phyloP scores from a whole-genome alignment of 805 yeast species.

The Cyberlindnera mrakii region DNA sequence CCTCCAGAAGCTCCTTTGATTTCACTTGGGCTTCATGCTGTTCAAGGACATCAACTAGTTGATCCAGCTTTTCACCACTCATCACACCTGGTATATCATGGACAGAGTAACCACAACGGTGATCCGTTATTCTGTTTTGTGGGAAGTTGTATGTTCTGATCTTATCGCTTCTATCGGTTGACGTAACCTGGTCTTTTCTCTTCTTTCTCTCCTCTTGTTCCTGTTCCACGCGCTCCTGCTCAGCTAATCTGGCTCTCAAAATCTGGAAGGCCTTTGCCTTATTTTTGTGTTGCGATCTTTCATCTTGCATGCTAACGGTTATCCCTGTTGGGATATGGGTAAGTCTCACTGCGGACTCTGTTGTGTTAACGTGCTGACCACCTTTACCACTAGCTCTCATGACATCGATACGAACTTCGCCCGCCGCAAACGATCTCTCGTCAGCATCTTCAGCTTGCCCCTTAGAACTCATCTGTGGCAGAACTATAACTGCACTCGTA shows the following conservation, averaged over 20 bases:
- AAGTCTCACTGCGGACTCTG: conserved; percentile 92
- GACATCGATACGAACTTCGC: conserved; percentile 89
- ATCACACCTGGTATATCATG: conserved; percentile 68
- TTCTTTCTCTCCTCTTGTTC: conserved; percentile 58
- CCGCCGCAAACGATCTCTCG: conserved; percentile 73
- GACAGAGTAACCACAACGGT: conserved; percentile 76
- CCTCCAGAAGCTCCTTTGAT: conserved; percentile 26
- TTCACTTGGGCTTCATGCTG: conserved; percentile 39
- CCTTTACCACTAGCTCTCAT: conserved; percentile 98
- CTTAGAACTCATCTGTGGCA: conserved; percentile 69
- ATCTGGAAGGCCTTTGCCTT: conserved; percentile 88
- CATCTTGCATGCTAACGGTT: conserved; percentile 87
- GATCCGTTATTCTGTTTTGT: conserved; percentile 91
- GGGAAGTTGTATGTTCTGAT: conserved; percentile 90
- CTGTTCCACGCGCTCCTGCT: conserved; percentile 59
- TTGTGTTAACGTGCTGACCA: conserved; percentile 96
- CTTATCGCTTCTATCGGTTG: conserved; percentile 89
- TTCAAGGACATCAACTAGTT: conserved; percentile 47
- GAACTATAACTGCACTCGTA: conserved; percentile 90
- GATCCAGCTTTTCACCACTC: conserved; percentile 54
- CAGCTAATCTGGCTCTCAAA: conserved; percentile 79
- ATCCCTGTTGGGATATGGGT: conserved; percentile 91
- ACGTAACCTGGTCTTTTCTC: conserved; percentile 77
- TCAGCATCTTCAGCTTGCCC: conserved; percentile 41
- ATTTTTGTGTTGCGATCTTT: conserved; percentile 89